phyloP scores from a whole-genome alignment of 345 rosid genomes.

The Brassica cretica region DNA sequence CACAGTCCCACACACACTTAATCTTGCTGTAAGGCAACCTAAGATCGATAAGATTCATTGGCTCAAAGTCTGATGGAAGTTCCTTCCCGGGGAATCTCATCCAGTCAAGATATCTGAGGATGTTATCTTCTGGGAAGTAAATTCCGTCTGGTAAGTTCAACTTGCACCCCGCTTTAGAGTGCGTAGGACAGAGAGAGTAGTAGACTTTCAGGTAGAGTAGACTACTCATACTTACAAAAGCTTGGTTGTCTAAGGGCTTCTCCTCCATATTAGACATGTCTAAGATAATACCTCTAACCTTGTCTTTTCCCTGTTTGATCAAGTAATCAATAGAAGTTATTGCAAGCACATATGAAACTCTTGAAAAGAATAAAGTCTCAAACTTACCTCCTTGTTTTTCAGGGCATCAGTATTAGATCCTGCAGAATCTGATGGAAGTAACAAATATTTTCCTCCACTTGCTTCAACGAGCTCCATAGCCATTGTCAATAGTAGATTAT shows the following conservation, averaged over 20 bases:
- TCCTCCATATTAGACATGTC: slow-evolving; percentile 18
- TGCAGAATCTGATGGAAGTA: neutral
- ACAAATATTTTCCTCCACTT: neutral
- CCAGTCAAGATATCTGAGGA: slow-evolving; percentile 32
- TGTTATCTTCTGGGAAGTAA: slow-evolving; percentile 5
- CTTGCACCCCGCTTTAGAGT: neutral
- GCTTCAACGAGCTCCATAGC: neutral
- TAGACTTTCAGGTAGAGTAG: slow-evolving; percentile 36
- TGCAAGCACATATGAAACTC: neutral
- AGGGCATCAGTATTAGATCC: neutral
- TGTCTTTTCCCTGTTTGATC: slow-evolving; percentile 29
- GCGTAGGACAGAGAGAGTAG: neutral
- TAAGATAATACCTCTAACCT: slow-evolving; percentile 26
- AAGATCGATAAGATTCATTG: slow-evolving; percentile 28
- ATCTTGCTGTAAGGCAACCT: slow-evolving; percentile 25
- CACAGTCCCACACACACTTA: slow-evolving; percentile 13
- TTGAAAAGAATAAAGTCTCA: neutral
- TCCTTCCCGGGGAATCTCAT: slow-evolving; percentile 5
- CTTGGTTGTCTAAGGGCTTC: neutral
- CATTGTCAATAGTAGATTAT: slow-evolving; percentile 36
- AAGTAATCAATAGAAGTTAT: neutral
- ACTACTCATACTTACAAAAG: slow-evolving; percentile 27
- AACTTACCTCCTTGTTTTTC: neutral
- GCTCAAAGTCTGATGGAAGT: slow-evolving; percentile 34
- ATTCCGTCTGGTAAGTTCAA: slow-evolving; percentile 8